phyloP scores from a whole-genome alignment of 2,329 filamentous ascomycete genomes.

The Sporothrix mexicana region DNA sequence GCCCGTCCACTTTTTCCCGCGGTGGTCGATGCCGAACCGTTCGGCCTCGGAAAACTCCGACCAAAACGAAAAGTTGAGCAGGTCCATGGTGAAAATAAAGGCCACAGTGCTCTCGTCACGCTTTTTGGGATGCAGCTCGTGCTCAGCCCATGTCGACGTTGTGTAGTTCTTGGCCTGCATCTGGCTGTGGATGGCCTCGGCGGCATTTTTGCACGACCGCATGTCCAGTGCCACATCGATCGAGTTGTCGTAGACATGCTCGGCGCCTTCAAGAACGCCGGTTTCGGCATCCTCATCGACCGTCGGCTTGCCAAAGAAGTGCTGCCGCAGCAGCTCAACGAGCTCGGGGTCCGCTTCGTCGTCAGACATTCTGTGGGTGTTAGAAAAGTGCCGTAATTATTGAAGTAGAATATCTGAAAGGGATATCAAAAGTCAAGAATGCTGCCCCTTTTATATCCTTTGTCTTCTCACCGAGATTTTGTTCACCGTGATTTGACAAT shows the following conservation, averaged over 20 bases:
- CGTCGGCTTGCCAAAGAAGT: constrained; percentile 66
- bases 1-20: constrained; percentile 82
- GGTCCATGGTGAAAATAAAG: constrained; percentile 97
- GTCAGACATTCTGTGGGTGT: constrained; percentile 71
- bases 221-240: constrained; percentile 92
- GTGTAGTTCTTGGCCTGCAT: constrained; percentile 88
- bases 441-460: neutral
- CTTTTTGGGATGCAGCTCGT: constrained; percentile 85
- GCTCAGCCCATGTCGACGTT: constrained; percentile 82
- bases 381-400: neutral
- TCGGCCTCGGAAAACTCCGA: constrained; percentile 72
- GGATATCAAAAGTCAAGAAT: neutral
- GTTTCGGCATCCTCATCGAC: constrained; percentile 71
- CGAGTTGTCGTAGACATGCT: constrained; percentile 88
- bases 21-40: constrained; percentile 83
- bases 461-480: constrained; percentile 22
- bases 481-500: constrained; percentile 13
- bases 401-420: neutral
- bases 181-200: constrained; percentile 74
- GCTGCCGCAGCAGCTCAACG: constrained; percentile 81
- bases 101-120: constrained; percentile 81
- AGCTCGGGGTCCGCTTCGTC: constrained; percentile 90
- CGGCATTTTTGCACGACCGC: constrained; percentile 79
- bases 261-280: constrained; percentile 79
- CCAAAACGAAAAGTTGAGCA: constrained; percentile 98